phyloP scores from a whole-genome alignment of 176 grass and related monocot species.

The barley (Hordeum vulgare) region DNA sequence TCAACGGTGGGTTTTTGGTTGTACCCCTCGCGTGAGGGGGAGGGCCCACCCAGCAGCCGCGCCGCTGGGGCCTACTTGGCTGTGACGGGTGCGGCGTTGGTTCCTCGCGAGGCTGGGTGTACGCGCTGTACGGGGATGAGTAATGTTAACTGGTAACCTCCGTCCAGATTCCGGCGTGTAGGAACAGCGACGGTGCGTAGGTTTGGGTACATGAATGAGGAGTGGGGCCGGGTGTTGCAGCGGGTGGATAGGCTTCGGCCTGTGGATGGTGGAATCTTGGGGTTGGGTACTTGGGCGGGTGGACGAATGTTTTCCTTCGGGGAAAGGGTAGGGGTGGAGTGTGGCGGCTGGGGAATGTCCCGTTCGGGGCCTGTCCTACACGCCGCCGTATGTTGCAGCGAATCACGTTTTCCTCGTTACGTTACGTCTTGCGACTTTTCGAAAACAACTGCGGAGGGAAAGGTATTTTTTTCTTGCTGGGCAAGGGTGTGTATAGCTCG shows the following conservation, averaged over 20 bases:
- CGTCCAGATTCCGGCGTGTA: not conserved
- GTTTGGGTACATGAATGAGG: not conserved
- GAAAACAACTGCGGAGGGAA: too few species aligned
- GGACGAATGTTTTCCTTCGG: not conserved
- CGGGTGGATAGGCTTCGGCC: not conserved
- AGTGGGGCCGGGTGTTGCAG: not conserved
- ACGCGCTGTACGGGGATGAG: not conserved
- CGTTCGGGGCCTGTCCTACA: too few species aligned
- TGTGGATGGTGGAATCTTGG: not conserved
- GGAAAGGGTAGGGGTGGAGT: not conserved
- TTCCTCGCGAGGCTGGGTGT: not conserved
- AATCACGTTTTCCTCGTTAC: too few species aligned
- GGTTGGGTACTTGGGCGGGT: not conserved
- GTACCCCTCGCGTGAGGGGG: not conserved
- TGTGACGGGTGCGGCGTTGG: not conserved
- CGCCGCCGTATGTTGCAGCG: too few species aligned
- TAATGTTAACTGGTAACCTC: not conserved
- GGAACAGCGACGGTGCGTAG: not conserved
- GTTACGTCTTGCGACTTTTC: too few species aligned
- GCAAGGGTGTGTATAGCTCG: too few species aligned
- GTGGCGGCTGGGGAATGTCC: not conserved
- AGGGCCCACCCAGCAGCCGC: not conserved
- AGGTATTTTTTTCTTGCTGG: too few species aligned
- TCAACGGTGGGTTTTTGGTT: not conserved
- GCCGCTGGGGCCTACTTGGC: rapidly evolving